Base-by-base conservation (phyloP, 129 eudicot genomes). In the Deinandra increscens region DNA sequence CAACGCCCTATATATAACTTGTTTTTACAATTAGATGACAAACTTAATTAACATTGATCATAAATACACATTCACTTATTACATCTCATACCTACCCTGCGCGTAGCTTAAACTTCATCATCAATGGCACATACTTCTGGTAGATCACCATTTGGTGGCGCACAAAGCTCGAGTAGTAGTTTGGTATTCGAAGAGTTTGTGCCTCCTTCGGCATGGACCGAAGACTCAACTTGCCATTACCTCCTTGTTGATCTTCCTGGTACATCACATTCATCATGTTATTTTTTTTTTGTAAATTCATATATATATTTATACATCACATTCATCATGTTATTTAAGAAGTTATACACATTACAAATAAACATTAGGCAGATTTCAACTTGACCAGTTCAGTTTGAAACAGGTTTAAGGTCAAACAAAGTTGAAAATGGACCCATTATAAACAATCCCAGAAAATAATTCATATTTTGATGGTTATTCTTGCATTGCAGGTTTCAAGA, bases 201-300 rank as follows among this genome's bases (percentile, higher is more conserved):
- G 56, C 91, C 91, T 53, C 78, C 87, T 68, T 77, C 85, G 7
- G 85, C 83, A 18, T 85, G 91, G 91, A 82, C 83, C 1, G 83
- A 82, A 70, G 85, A 77, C 38, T 19, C 80, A 19, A 68, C 79
- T 1, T 51, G 23, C 60, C 78, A 85, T 69, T 74, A 66, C 73
- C 82, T 85, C 53, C 76, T 85, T 59, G 59, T 85, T 29, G 87
- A 82, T 73, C 87, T 85, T 68, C 91, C 87, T 19, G 91, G 91
- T 85, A 79, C 64, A 15, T 13, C 18, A 39, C 17, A 9, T 60
- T 46, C 45, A 69, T 56, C 64, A 48, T 65, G 22, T 42, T 18
- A 38, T n/a, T 58, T 55, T 55, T 42, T 18, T 26, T n/a, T 58
- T 55, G 22, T 26, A 12, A 56, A 26, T 34, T 29, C 39, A 56